Conservation (phyloP, 768 basidiomycete species). For the Rhizopogon roseolus region DNA sequence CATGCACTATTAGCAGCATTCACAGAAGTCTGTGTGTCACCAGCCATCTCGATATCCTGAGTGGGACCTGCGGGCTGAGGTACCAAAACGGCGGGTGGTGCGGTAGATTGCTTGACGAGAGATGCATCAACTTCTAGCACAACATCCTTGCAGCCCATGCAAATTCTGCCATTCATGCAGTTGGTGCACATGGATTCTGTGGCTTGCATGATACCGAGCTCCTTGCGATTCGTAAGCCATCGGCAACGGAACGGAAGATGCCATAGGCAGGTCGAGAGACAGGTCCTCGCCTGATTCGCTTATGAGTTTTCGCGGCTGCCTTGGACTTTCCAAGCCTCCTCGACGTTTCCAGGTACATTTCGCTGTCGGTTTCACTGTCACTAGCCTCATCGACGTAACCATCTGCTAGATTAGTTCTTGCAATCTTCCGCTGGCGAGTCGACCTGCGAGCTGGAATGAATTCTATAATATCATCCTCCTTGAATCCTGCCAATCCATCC, state of each 20-base stretch:
- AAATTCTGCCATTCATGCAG: conserved; percentile 73
- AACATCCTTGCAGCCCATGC: conserved; percentile 66
- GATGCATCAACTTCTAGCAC: conserved; percentile 44
- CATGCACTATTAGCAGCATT: conserved; percentile 14
- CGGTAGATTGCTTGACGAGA: conserved; percentile 11
- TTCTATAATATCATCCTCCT: conserved; percentile 23
- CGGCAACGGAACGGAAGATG: conserved; percentile 36
- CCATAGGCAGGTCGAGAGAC: conserved; percentile 46
- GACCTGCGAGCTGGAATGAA: conserved; percentile 37
- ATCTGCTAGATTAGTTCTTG: conserved; percentile 32
- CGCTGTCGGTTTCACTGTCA: conserved; percentile 27
- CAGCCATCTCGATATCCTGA: conserved; percentile 33
- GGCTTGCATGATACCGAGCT: conserved; percentile 48
- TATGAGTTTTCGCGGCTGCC: conserved; percentile 6
- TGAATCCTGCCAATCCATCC: conserved; percentile 34
- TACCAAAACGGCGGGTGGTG: conserved; percentile 1
- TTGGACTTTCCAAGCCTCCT: conserved; percentile 4
- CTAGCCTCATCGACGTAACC: conserved; percentile 14
- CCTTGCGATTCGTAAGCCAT: conserved; percentile 42
- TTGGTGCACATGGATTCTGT: conserved; percentile 77
- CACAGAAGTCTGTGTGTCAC: conserved; percentile 11
- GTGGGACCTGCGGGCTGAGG: not conserved
- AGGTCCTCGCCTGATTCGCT: conserved; percentile 27
- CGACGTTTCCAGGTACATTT: conserved; percentile 29
- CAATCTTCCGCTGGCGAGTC: conserved; percentile 37